Conservation (phyloP, 169 alveolate genomes). For the Eimeria necatrix region DNA sequence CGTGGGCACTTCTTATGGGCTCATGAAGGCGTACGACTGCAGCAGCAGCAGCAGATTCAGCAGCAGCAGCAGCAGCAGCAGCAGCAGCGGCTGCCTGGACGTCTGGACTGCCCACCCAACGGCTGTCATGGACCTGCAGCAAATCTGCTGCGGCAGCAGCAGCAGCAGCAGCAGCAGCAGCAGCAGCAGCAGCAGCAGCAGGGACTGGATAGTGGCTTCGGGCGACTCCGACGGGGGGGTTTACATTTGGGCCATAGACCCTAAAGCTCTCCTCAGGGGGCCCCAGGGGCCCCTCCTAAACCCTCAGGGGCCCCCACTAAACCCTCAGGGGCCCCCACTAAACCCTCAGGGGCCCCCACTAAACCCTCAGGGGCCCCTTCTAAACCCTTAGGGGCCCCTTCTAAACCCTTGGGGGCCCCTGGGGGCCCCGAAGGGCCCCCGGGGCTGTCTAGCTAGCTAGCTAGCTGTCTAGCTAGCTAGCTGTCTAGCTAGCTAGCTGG, state of each 20-base stretch:
- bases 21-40: slow-evolving; percentile 28
- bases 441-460: neutral
- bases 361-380: neutral
- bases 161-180: too few relatives aligned
- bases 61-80: slow-evolving; percentile 10
- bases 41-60: too few relatives aligned
- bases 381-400: neutral
- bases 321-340: neutral
- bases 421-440: neutral
- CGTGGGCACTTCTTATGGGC: slow-evolving; percentile 2
- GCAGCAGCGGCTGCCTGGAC: neutral
- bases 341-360: neutral
- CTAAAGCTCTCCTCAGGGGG: slow-evolving; percentile 20
- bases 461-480: neutral
- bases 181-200: neutral
- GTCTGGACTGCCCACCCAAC: slow-evolving; percentile 38
- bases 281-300: slow-evolving; percentile 9
- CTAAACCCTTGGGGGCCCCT: neutral
- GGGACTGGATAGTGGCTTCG: slow-evolving; percentile 21
- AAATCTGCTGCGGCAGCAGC: too few relatives aligned
- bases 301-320: too few relatives aligned
- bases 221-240: slow-evolving; percentile 44
- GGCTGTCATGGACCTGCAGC: slow-evolving; percentile 26
- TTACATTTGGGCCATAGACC: slow-evolving; percentile 27
- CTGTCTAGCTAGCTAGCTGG: neutral